A percentile compares a stretch with the other conserved stretches of the same genome.
phyloP scores from a whole-genome alignment of 1,284 basidiomycete genomes.

The Ganoderma leucocontextum region DNA sequence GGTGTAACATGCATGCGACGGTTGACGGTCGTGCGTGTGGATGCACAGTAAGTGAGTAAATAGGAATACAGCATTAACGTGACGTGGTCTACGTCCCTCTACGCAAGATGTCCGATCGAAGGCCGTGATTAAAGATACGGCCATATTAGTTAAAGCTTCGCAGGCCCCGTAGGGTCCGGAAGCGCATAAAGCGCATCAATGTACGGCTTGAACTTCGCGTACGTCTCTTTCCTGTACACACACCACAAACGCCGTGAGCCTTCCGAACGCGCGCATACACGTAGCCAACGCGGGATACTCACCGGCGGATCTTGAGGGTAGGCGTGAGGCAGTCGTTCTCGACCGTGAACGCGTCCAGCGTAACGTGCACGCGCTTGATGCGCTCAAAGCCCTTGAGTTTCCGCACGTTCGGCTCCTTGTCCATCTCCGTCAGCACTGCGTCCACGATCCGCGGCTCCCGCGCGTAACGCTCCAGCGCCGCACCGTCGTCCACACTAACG shows the following conservation, averaged over 20 bases:
- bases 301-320: constrained; percentile 82
- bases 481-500: constrained; percentile 60
- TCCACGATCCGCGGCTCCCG: constrained; percentile 70
- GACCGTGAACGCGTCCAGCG: constrained; percentile 75
- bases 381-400: constrained; percentile 86
- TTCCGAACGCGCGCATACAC: neutral
- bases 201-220: constrained; percentile 69
- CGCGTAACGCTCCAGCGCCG: constrained; percentile 62
- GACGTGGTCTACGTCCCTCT: neutral
- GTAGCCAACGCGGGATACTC: constrained; percentile 21
- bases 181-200: constrained; percentile 73
- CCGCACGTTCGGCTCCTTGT: constrained; percentile 66
- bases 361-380: constrained; percentile 82
- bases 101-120: neutral
- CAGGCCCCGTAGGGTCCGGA: constrained; percentile 52
- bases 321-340: constrained; percentile 85
- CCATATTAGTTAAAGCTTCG: constrained; percentile 26
- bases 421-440: constrained; percentile 66
- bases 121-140: neutral
- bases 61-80: neutral
- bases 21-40: too few relatives aligned
- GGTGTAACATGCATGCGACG: neutral
- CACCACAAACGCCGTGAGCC: neutral
- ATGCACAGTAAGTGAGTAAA: neutral
- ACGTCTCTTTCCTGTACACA: constrained; percentile 64